These are phyloP conservation scores for Coleophoma eucalyptorum DNA, from an alignment of 2,329 filamentous ascomycete genomes.

Conservation along the genomic window DNA sequence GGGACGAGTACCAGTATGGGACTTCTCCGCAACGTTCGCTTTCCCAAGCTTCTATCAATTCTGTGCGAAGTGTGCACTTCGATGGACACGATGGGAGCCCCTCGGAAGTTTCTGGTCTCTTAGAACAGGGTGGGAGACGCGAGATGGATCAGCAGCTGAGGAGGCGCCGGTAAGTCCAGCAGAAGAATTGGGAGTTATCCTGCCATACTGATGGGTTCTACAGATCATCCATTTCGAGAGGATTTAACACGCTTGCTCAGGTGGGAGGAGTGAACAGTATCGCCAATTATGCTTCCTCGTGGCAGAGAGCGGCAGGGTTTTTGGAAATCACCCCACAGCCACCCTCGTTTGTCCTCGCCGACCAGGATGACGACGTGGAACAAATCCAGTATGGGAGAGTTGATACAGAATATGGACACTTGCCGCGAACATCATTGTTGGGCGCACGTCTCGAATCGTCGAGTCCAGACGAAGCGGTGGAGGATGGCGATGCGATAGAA, in stretches of 20 bases:
- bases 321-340: slow-evolving; percentile 80
- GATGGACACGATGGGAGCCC: slow-evolving; percentile 15
- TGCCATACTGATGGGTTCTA: neutral
- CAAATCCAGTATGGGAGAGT: slow-evolving; percentile 19
- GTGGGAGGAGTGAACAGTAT: slow-evolving; percentile 91
- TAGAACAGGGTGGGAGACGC: slow-evolving; percentile 8
- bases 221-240: slow-evolving; percentile 57
- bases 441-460: slow-evolving; percentile 47
- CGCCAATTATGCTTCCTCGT: slow-evolving; percentile 87
- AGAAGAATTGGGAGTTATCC: neutral
- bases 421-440: slow-evolving; percentile 35
- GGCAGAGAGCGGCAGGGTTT: slow-evolving; percentile 87
- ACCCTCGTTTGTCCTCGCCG: slow-evolving; percentile 66
- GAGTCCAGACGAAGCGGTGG: slow-evolving; percentile 21
- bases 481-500: slow-evolving; percentile 14
- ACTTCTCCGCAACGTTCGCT: slow-evolving; percentile 7
- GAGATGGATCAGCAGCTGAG: slow-evolving; percentile 17
- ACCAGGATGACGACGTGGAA: slow-evolving; percentile 38
- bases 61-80: slow-evolving; percentile 23
- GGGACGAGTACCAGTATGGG: slow-evolving; percentile 29
- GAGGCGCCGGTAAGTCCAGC: slow-evolving; percentile 20
- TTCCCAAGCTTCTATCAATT: slow-evolving; percentile 24
- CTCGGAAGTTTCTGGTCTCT: slow-evolving; percentile 10
- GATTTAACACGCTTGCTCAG: slow-evolving; percentile 57
- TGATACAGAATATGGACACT: slow-evolving; percentile 17